These are phyloP conservation scores for Nannochloropsis gaditana DNA, from an alignment of 108 stramenopile genomes.

Conservation along the genomic window DNA sequence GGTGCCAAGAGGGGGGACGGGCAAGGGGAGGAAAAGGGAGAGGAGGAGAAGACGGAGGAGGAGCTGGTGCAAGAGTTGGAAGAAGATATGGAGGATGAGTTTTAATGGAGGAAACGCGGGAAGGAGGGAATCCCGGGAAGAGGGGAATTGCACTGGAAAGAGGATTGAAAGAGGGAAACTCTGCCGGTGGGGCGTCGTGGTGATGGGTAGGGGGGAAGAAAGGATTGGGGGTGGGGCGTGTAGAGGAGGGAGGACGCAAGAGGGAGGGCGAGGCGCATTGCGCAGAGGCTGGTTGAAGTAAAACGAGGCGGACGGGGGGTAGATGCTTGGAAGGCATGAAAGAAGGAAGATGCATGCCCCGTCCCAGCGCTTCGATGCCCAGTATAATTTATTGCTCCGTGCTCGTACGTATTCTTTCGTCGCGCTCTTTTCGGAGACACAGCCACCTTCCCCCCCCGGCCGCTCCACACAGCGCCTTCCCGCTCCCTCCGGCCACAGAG, in stretches of 20 bases:
- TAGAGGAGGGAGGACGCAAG: neutral
- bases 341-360: neutral
- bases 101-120: neutral
- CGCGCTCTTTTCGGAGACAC: neutral
- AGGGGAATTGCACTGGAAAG: slow-evolving; percentile 26
- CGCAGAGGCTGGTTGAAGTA: neutral
- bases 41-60: slow-evolving; percentile 43
- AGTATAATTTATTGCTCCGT: neutral
- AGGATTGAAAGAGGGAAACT: neutral
- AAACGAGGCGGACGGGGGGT: neutral
- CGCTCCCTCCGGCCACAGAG: neutral
- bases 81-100: slow-evolving; percentile 48
- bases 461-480: neutral
- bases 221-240: neutral
- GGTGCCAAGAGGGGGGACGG: slow-evolving; percentile 57
- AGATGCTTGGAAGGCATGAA: neutral
- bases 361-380: neutral
- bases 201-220: neutral
- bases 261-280: neutral
- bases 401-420: neutral
- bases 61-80: slow-evolving; percentile 45
- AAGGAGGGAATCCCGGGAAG: neutral
- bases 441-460: neutral
- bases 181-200: neutral
- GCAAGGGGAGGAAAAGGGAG: neutral